phyloP scores from a whole-genome alignment of 1,139 yeast species.

The Blastobotrys ciferrii region DNA sequence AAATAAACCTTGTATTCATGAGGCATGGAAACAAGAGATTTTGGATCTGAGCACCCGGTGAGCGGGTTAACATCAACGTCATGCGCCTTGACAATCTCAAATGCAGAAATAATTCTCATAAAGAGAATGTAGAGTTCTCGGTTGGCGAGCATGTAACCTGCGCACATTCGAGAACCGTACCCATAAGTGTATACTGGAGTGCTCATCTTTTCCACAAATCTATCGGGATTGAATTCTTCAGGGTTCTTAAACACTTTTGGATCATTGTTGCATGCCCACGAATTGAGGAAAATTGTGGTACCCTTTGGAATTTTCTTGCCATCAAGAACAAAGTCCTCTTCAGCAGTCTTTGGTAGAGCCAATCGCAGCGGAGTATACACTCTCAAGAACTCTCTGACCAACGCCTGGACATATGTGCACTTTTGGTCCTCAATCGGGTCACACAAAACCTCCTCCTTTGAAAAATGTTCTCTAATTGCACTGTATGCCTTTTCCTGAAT shows the following conservation, averaged over 20 bases:
- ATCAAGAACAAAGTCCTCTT: constrained; percentile 45
- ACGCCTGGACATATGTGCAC: constrained; percentile 52
- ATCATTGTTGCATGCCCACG: constrained; percentile 71
- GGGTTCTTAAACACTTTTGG: constrained; percentile 46
- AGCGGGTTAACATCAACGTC: constrained; percentile 25
- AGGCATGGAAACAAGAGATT: constrained; percentile 26
- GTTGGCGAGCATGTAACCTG: constrained; percentile 59
- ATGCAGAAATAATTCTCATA: constrained; percentile 41
- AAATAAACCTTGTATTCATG: constrained; percentile 23
- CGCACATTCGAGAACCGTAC: constrained; percentile 64
- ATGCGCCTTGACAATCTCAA: constrained; percentile 34
- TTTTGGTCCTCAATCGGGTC: constrained; percentile 38
- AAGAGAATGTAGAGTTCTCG: constrained; percentile 55
- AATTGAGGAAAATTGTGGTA: constrained; percentile 60
- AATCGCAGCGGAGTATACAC: constrained; percentile 60
- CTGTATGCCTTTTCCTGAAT: constrained; percentile 47
- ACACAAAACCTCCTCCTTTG: constrained; percentile 46
- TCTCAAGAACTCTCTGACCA: constrained; percentile 60
- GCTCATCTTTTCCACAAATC: constrained; percentile 48
- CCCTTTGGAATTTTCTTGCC: constrained; percentile 49
- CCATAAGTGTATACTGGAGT: constrained; percentile 60
- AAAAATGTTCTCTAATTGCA: constrained; percentile 39
- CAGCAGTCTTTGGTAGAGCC: constrained; percentile 60
- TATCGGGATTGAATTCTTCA: constrained; percentile 50
- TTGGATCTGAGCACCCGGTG: constrained; percentile 26